Evolutionary conservation across 179 eudicot genomes (phyloP).

Genomic region (Actinidia chinensis): DNA sequence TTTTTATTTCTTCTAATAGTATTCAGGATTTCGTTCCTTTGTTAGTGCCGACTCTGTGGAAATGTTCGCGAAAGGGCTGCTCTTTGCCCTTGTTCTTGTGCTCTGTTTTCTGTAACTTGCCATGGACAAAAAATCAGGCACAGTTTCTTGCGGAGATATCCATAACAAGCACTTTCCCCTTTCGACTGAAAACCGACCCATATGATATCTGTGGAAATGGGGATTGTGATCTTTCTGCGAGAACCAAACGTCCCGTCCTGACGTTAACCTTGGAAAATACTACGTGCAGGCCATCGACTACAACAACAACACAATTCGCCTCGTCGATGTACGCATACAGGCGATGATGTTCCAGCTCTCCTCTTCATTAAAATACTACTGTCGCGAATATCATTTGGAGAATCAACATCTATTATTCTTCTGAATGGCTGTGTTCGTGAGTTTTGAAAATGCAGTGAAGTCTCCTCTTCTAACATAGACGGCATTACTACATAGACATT

Average conservation of each 20-base stretch:
- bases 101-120: background rate
- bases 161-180: conserved; percentile 26
- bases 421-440: no score
- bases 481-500: no score
- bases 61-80: background rate
- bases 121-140: background rate
- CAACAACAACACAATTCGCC: conserved; percentile 13
- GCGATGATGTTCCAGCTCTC: conserved; percentile 24
- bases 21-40: no score
- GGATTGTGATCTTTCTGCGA: conserved; percentile 19
- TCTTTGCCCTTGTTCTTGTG: background rate
- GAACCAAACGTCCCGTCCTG: conserved; percentile 17
- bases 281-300: conserved; percentile 24
- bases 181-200: conserved; percentile 23
- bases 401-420: no score
- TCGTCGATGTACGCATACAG: conserved; percentile 24
- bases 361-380: no score
- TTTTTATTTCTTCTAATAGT: no score
- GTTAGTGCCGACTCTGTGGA: no score
- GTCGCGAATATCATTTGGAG: no score
- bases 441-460: no score
- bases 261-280: conserved; percentile 9
- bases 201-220: conserved; percentile 17
- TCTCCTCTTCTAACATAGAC: no score
- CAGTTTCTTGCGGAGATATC: conserved; percentile 6